These are phyloP conservation scores for Zalaria sp. DNA, from an alignment of 2,329 filamentous ascomycete genomes.

Conservation along the genomic window DNA sequence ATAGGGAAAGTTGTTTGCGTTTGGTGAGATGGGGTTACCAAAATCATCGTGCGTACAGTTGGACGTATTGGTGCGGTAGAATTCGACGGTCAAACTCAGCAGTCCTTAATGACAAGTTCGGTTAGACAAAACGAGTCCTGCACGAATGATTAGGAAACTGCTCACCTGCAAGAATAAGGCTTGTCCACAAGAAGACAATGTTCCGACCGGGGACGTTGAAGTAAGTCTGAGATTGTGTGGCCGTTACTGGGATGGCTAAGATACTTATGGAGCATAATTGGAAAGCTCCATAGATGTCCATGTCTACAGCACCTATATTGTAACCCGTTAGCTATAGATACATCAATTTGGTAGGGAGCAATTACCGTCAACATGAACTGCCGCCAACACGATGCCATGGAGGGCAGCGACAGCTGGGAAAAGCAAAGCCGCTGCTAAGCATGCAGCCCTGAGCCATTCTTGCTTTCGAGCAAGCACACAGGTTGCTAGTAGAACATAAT, in stretches of 20 bases:
- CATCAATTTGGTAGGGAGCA: conserved; percentile 1
- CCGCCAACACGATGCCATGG: conserved; percentile 48
- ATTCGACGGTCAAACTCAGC: conserved; percentile 48
- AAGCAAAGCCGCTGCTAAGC: conserved; percentile 47
- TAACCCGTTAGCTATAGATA: conserved; percentile 5
- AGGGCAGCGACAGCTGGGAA: conserved; percentile 51
- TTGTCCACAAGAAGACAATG: conserved; percentile 53
- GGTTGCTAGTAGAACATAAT: conserved; percentile 49
- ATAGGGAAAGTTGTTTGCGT: conserved; percentile 31
- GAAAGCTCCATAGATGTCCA: conserved; percentile 56
- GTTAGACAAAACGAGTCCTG: conserved; percentile 1
- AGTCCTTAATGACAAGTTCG: conserved; percentile 27
- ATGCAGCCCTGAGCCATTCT: conserved; percentile 49
- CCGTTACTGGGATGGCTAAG: conserved; percentile 48
- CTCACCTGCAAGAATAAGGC: conserved; percentile 44
- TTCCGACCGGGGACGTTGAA: conserved; percentile 50
- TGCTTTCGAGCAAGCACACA: conserved; percentile 48
- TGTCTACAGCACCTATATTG: conserved; percentile 45
- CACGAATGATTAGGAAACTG: background rate
- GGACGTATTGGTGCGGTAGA: conserved; percentile 38
- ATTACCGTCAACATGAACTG: conserved; percentile 44
- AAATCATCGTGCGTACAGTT: conserved; percentile 28
- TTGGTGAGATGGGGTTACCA: conserved; percentile 22
- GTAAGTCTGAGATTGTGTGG: conserved; percentile 47
- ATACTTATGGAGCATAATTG: conserved; percentile 54